Percentiles rank a stretch among this genome's conserved stretches.
Evolutionary conservation across 1,139 yeast genomes (phyloP).

Genomic region (Lodderomyces orthopsilosis): DNA sequence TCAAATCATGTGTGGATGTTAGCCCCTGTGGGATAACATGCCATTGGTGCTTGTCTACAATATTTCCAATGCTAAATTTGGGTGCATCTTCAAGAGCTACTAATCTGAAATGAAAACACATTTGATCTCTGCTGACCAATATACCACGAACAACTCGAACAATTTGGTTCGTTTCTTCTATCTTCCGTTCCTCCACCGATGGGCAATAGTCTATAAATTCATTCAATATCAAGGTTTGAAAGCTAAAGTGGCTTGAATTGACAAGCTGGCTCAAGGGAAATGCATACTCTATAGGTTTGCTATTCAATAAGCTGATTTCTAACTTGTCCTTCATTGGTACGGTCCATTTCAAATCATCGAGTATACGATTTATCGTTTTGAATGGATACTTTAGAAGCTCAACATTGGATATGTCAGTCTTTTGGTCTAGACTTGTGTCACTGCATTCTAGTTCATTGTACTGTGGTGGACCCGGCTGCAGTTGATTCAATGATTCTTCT

Average conservation of each 20-base stretch:
- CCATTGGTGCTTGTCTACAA: slow-evolving; percentile 34
- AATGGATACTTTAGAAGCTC: slow-evolving; percentile 31
- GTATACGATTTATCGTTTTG: slow-evolving; percentile 63
- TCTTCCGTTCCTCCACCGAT: slow-evolving; percentile 21
- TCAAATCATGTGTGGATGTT: slow-evolving; percentile 29
- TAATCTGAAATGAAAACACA: slow-evolving; percentile 33
- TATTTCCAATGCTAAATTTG: slow-evolving; percentile 21
- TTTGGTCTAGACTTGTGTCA: neutral
- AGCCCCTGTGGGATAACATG: slow-evolving; percentile 27
- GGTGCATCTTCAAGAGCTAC: slow-evolving; percentile 25
- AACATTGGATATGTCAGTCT: slow-evolving; percentile 14
- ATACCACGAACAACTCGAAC: slow-evolving; percentile 35
- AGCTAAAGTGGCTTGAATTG: slow-evolving; percentile 12
- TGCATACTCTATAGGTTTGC: slow-evolving; percentile 37
- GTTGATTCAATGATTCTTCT: neutral
- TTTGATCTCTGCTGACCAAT: slow-evolving; percentile 17
- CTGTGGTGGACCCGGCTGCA: slow-evolving; percentile 1
- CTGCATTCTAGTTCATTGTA: neutral
- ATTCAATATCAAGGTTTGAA: slow-evolving; percentile 31
- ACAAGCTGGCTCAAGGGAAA: slow-evolving; percentile 23
- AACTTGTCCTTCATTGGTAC: slow-evolving; percentile 22
- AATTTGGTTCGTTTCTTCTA: slow-evolving; percentile 21
- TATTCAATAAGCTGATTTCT: slow-evolving; percentile 25
- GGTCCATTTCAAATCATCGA: slow-evolving; percentile 60
- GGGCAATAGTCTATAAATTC: slow-evolving; percentile 33